phyloP scores from a whole-genome alignment of 2,329 filamentous ascomycete species.

The Colletotrichum tamarilloi region DNA sequence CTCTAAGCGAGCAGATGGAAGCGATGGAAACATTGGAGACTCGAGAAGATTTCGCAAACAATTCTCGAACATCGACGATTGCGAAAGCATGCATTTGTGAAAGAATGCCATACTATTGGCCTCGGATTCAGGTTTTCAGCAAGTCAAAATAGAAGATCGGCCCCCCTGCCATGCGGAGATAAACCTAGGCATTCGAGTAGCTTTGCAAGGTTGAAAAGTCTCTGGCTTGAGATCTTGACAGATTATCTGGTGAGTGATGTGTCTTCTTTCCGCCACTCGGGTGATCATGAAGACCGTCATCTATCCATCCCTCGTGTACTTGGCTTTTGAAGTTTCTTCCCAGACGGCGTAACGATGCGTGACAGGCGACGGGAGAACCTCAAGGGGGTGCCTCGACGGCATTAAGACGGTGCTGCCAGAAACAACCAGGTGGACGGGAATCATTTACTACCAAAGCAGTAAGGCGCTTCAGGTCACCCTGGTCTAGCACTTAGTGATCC shows the following conservation, averaged over 20 bases:
- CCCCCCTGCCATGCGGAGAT: not conserved
- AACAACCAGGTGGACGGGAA: slow-evolving; percentile 6
- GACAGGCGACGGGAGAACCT: not conserved
- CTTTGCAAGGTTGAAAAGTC: not conserved
- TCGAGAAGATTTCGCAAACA: slow-evolving; percentile 1
- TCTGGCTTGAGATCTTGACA: not conserved
- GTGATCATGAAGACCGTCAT: not conserved
- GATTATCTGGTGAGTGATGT: not conserved
- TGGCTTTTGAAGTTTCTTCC: not conserved
- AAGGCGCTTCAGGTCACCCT: not conserved
- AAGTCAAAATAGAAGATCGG: not conserved
- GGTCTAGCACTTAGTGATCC: too few relatives aligned
- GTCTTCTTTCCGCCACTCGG: not conserved
- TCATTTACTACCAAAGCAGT: not conserved
- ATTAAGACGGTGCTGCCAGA: not conserved
- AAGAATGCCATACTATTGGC: slow-evolving; percentile 23
- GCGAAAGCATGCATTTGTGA: slow-evolving; percentile 29
- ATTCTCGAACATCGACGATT: slow-evolving; percentile 5
- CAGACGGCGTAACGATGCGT: not conserved
- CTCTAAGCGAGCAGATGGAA: not conserved
- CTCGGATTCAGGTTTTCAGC: slow-evolving; percentile 4
- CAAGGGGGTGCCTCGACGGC: not conserved
- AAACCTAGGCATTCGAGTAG: not conserved
- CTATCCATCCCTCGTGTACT: not conserved
- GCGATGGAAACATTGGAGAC: not conserved